These are phyloP conservation scores for Conidiobolus incongruus DNA, from an alignment of 371 early-diverging fungal genomes.

Conservation along the genomic window DNA sequence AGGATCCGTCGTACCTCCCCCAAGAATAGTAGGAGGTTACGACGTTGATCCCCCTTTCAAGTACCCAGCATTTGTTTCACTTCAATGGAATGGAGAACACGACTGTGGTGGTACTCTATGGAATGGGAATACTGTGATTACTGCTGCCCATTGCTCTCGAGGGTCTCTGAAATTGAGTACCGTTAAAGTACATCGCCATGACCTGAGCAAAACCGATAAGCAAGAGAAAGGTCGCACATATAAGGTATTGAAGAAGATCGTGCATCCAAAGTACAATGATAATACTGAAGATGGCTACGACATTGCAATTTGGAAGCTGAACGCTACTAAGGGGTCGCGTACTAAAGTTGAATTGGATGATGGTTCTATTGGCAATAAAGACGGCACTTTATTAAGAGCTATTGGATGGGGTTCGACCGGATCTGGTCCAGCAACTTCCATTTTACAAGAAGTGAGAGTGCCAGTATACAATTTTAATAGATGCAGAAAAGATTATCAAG, in stretches of 20 bases:
- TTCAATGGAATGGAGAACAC: no score
- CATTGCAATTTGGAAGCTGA: background rate
- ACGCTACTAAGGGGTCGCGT: background rate
- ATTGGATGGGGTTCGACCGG: conserved; percentile 1
- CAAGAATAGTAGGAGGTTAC: conserved; percentile 3
- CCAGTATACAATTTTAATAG: no score
- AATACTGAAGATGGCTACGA: background rate
- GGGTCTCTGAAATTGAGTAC: background rate
- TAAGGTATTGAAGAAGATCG: conserved; percentile 1
- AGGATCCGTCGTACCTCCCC: no score
- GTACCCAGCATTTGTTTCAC: conserved; percentile 5
- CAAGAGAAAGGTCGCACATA: background rate
- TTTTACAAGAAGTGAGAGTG: background rate
- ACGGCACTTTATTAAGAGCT: background rate
- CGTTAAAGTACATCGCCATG: conserved; percentile 4
- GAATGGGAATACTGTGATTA: conserved; percentile 3
- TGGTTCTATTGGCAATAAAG: no score
- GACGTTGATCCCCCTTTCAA: conserved; percentile 2
- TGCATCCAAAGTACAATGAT: background rate
- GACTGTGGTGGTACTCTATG: no score
- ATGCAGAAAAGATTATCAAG: background rate
- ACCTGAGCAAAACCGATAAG: background rate
- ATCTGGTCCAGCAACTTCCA: background rate
- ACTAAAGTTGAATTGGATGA: background rate
- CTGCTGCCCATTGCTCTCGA: conserved; percentile 4